Evolutionary conservation across 371 early-diverging fungal species (phyloP).

Genomic region (Actinomucor elegans): DNA sequence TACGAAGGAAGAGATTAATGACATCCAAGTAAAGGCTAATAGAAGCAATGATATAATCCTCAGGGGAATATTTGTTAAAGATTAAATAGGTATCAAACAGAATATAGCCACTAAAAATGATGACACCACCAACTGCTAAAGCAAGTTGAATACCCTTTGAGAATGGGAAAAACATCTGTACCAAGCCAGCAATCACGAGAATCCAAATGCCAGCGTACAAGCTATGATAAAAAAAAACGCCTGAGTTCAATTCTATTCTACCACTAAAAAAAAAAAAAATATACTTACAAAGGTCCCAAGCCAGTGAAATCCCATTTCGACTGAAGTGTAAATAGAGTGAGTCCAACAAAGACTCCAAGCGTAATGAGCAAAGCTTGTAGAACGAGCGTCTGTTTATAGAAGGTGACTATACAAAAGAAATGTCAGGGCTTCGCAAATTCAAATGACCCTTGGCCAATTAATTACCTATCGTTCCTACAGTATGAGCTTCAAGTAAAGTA

Average conservation of each 20-base stretch:
- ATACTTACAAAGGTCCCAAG: conserved; percentile 59
- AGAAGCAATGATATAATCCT: conserved; percentile 80
- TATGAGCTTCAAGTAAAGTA: conserved; percentile 68
- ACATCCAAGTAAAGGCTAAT: conserved; percentile 78
- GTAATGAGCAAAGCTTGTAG: conserved; percentile 77
- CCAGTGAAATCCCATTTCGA: conserved; percentile 73
- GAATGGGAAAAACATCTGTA: conserved; percentile 79
- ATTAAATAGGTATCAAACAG: conserved; percentile 73
- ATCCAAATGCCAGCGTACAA: conserved; percentile 63
- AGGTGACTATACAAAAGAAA: conserved; percentile 42
- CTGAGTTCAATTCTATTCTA: too few relatives aligned
- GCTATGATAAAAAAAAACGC: conserved; percentile 15
- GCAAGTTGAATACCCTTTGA: conserved; percentile 56
- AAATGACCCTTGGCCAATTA: background rate
- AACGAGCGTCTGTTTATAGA: conserved; percentile 58
- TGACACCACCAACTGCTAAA: conserved; percentile 60
- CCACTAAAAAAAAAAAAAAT: background rate
- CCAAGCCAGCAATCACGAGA: conserved; percentile 59
- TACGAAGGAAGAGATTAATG: conserved; percentile 76
- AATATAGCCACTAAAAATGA: conserved; percentile 76
- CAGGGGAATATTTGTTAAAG: conserved; percentile 68
- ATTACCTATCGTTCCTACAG: conserved; percentile 64
- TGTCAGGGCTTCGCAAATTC: background rate
- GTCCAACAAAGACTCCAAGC: conserved; percentile 66
- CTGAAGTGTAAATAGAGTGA: conserved; percentile 79